Evolutionary conservation across 148 eudicot species (phyloP), one percentile per base, ranked within the genome.

Genomic region (Heliosperma pusillum): DNA sequence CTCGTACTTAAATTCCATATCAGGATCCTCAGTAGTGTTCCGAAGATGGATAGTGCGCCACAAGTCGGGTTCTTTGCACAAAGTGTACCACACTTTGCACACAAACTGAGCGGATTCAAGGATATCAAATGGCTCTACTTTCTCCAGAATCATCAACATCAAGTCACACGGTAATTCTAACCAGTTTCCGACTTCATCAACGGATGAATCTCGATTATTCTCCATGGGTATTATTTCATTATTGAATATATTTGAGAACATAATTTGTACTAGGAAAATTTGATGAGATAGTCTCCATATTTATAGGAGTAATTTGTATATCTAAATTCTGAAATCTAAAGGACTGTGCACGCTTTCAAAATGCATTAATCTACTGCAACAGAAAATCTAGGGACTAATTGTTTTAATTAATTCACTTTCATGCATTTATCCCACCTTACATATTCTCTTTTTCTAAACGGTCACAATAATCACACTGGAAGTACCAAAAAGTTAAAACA

Each of bases 61-160:
- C 80, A 88, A 72, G 5, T 83, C 69, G 4, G 96, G 90, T 36
- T 91, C 96, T 66, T 83, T 87, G 78, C 90, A 87, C n/a, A 87
- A 21, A 53, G 61, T 71, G 62, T 89, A 80, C 96, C 96, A 90
- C 20, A 72, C 68, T 64, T 75, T 88, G 70, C 92, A 90, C 15
- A 90, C 96, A 20, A 85, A 85, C 69, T 88, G 90, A 9, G 83
- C 86, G 13, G 45, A 74, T 71, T 81, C 72, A 3, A 90, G 85
- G 53, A 87, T 81, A 62, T 86, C 90, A 0, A 82, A 45, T 0
- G 81, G 17, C 8, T 82, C 74, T 21, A 91, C 56, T 64, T 75
- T 82, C 70, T 79, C 78, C 52, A 91, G 84, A 1, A 91, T 84
- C 42, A 71, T 72, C 16, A 82, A 69, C 11, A 25, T 61, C 21